Base-by-base conservation (phyloP, 202 grass and related monocot genomes). In the Digitaria exilis region DNA sequence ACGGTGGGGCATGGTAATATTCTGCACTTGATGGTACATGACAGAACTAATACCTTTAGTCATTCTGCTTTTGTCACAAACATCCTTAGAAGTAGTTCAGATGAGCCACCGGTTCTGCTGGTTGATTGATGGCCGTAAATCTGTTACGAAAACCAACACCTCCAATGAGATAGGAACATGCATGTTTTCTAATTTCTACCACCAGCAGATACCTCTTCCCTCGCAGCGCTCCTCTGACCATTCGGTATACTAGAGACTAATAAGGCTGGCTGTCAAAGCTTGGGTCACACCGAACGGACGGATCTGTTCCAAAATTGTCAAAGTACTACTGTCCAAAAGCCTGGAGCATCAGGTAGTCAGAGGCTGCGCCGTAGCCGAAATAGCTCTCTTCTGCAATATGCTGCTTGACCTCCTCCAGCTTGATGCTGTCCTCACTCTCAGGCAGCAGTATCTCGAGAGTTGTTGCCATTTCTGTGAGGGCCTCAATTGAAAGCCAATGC, bases 241-340 rank as follows among this genome's bases (percentile, higher is more conserved):
- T 24, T 0, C 25, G 5, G 0, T 2, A 0, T 4, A 30, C 3
- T 18, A 0, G 6, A 49, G n/a, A 29, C 6, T 8, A 3, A 5
- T 0, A 0, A 2, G 4, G 24, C 1, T 30, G 24, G 10, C 0
- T 1, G 14, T 17, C 4, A 34, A 34, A 30, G 44, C 11, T 3
- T 10, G 44, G 12, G 12, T 13, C 12, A 2, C 10, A 15, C 39
- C 0, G 39, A 41, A n/a, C 39, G 39, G 9, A 7, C 39, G 6
- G 0, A 16, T 62, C 26, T 8, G 4, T 2, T 0, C 9, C 19
- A 1, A 9, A 29, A 16, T n/a, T n/a, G n/a, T n/a, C n/a, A 7
- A 0, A 0, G 58, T 30, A 61, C 0, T 0, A 0, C 12, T 0
- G 0, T 30, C 25, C 30, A 1, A 55, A 37, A 55, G 31, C 35